phyloP scores from a whole-genome alignment of 1,139 yeast genomes.

The Lodderomyces beijingensis region DNA sequence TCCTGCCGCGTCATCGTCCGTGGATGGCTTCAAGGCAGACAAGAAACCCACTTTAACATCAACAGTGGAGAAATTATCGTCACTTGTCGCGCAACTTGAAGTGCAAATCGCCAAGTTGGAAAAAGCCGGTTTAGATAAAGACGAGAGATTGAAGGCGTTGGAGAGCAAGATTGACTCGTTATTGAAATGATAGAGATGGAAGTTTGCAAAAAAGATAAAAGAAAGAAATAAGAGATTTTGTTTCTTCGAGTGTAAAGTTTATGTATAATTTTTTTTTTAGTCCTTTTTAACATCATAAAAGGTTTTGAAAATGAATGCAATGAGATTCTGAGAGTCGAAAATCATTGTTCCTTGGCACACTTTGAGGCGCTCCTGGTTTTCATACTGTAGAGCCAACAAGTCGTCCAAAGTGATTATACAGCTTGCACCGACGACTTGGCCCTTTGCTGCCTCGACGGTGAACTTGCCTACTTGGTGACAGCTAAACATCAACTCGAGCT shows the following conservation, averaged over 20 bases:
- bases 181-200: no score
- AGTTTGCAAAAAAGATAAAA: no score
- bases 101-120: conserved; percentile 48
- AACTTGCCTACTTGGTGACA: conserved; percentile 73
- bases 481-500: conserved; percentile 69
- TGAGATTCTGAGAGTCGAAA: conserved; percentile 61
- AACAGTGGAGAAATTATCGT: conserved; percentile 61
- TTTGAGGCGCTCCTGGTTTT: conserved; percentile 44
- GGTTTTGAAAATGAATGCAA: conserved; percentile 65
- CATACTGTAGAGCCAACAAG: conserved; percentile 64
- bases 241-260: conserved; percentile 1
- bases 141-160: conserved; percentile 47
- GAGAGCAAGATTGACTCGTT: conserved; percentile 42
- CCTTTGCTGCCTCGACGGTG: conserved; percentile 57
- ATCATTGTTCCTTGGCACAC: conserved; percentile 64
- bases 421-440: conserved; percentile 49
- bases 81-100: conserved; percentile 54
- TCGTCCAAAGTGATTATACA: conserved; percentile 60
- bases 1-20: no score
- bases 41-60: conserved; percentile 59
- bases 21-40: no score
- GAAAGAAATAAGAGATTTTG: no score
- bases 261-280: conserved; percentile 8
- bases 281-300: conserved; percentile 52
- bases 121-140: conserved; percentile 56